Evolutionary conservation across 2,329 filamentous ascomycete species (phyloP), one percentile per base, ranked within the genome.

Genomic region (Hypoxylon sp.): DNA sequence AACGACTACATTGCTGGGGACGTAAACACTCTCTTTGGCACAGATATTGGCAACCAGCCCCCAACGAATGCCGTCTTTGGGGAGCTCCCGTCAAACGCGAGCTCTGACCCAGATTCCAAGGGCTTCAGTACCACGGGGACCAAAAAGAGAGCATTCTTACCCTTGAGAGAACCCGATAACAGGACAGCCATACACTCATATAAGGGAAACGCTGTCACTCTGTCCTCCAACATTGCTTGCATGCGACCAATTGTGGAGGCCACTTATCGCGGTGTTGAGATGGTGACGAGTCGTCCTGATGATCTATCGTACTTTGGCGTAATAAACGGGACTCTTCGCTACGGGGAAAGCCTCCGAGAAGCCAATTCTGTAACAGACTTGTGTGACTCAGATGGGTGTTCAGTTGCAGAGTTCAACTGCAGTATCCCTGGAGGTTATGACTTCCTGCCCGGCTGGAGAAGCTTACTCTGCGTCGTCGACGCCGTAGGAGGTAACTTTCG

Each of bases 61-160:
- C 43, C 43, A 25, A 47, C 43, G 23, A 47, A 25, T 29, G 43
- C 52, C 9, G 25, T 47, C 19, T 60, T 64, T 23, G 64, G 52
- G 2, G 67, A 69, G 25, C 29, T 41, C 3, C 39, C 55, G 12
- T 50, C 52, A 0, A 11, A 30, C 1, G 34, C 30, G 23, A 27
- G 41, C 11, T 21, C 56, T 11, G 34, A 37, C 30, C 59, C 62
- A 11, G 39, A 64, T 29, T 19, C 3, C 5, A 16, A n/a, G 6
- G 68, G 68, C 3, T 7, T 70, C 1, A 66, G 65, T n/a, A 34
- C 63, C 11, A 65, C 43, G 19, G 65, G 68, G 1, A 19, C 65
- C 8, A 30, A 59, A 19, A 59, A 66, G n/a, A 55, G 68, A 46
- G 59, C 39, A 2, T 50, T 70, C 6, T 19, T 70, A 14, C 68